Conservation (phyloP, 345 rosid genomes). For the Brassica nigra region DNA sequence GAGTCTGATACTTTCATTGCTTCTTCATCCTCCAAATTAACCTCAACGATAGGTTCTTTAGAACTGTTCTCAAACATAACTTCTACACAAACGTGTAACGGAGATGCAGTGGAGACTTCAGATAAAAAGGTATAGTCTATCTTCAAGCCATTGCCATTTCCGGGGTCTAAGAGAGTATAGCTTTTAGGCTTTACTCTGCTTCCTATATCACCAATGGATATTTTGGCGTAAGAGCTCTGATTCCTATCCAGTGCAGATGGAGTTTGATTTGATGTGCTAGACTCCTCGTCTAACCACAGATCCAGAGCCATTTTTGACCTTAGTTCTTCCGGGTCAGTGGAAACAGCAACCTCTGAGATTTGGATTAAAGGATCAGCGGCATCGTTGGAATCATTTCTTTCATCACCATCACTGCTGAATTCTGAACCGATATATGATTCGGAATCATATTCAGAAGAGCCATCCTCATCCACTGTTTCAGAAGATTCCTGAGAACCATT, state of each 20-base stretch:
- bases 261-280: slow-evolving; percentile 55
- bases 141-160: slow-evolving; percentile 84
- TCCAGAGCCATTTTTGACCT: slow-evolving; percentile 70
- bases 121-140: slow-evolving; percentile 79
- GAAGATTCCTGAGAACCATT: slow-evolving; percentile 49
- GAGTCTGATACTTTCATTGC: slow-evolving; percentile 51
- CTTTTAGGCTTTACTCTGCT: slow-evolving; percentile 66
- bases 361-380: slow-evolving; percentile 69
- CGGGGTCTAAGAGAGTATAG: slow-evolving; percentile 70
- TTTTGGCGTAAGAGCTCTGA: slow-evolving; percentile 63
- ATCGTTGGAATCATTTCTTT: slow-evolving; percentile 50
- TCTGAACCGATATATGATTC: slow-evolving; percentile 56
- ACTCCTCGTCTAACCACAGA: slow-evolving; percentile 85
- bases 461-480: slow-evolving; percentile 66
- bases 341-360: slow-evolving; percentile 55
- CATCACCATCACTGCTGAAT: slow-evolving; percentile 46
- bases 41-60: slow-evolving; percentile 53
- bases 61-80: slow-evolving; percentile 74
- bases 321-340: slow-evolving; percentile 54
- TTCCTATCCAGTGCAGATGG: slow-evolving; percentile 47
- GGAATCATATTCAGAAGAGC: slow-evolving; percentile 70
- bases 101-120: slow-evolving; percentile 65
- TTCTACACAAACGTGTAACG: slow-evolving; percentile 64
- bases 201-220: slow-evolving; percentile 77
- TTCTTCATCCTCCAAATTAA: slow-evolving; percentile 71